Base-by-base conservation (phyloP, 371 early-diverging fungal genomes). In the Mucor plumbeus region DNA sequence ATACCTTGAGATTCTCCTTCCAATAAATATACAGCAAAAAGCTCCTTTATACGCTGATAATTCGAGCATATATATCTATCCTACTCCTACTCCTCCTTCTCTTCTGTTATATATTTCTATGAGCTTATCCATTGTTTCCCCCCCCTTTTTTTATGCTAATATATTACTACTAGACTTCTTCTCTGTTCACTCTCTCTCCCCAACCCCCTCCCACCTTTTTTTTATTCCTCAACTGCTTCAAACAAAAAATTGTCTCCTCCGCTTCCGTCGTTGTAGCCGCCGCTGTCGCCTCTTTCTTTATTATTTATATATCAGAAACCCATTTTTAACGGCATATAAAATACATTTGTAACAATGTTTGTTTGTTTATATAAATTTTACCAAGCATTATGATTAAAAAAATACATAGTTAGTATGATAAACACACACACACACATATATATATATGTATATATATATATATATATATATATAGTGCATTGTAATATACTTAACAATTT, bases 101-200 rank as follows among this genome's bases (percentile, higher is more conserved):
- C 38, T 38, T 7, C 11, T 1, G 4, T 48, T 19, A 19, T 48
- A 19, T 48, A 19, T 19, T 19, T 19, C 3, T 48, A 48, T 48
- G 48, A 48, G 48, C 48, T 21, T 48, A 48, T 48, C 21, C 19
- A 48, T 48, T 48, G 48, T 48, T 48, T 48, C 48, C 19, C 48
- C 48, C 19, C 19, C 48, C 47, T 5, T 41, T 15, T 48, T 7
- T 48, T 48, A 48, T 48, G 48, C 19, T 48, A 21, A 19, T 48
- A 48, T 48, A 48, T 48, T 48, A 21, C 48, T 48, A 15, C 5
- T 1, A 38, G 38, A 4, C 21, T 48, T 48, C 19, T 48, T 26
- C 26, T 26, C 26, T 26, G 26, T 5, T 47, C 19, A 21, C 9
- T 36, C 38, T 36, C 11, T 5, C 38, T 38, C 38, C 38, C 4